These are phyloP conservation scores for Aspergillus novoparasiticus DNA, from an alignment of 2,329 filamentous ascomycete genomes.

Conservation along the genomic window DNA sequence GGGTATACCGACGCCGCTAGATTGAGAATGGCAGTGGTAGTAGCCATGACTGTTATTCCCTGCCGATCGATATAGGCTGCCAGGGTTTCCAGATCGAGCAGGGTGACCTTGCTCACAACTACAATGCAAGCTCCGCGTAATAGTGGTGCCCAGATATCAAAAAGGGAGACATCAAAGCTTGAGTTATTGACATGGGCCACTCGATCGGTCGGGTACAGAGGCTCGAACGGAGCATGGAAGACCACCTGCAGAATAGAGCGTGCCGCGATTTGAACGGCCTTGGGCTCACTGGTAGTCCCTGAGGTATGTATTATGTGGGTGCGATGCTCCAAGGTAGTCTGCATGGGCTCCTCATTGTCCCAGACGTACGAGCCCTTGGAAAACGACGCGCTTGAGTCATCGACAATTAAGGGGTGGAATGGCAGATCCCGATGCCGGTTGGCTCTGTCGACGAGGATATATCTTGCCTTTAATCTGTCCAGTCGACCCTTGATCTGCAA, in stretches of 20 bases:
- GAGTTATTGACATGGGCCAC: constrained; percentile 26
- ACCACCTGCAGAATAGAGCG: constrained; percentile 24
- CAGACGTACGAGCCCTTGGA: not conserved
- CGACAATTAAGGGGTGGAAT: not conserved
- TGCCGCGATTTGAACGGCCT: constrained; percentile 27
- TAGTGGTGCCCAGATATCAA: constrained; percentile 27
- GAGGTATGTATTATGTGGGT: constrained; percentile 27
- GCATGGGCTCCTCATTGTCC: not conserved
- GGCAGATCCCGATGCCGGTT: not conserved
- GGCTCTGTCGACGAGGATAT: not conserved
- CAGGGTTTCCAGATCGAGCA: not conserved
- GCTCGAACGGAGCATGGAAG: constrained; percentile 20
- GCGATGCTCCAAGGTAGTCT: not conserved
- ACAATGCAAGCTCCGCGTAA: constrained; percentile 22
- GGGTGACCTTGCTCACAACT: not conserved
- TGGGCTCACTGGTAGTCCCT: constrained; percentile 25
- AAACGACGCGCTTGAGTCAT: not conserved
- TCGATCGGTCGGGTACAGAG: constrained; percentile 13
- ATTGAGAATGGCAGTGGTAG: not conserved
- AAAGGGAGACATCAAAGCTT: constrained; percentile 29
- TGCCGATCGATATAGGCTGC: not conserved
- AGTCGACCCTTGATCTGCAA: constrained; percentile 19
- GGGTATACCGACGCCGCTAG: not conserved
- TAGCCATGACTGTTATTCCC: not conserved
- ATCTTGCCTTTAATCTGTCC: constrained; percentile 5